Evolutionary conservation across 2,329 filamentous ascomycete species (phyloP).

Genomic region (Drechslera avenae): DNA sequence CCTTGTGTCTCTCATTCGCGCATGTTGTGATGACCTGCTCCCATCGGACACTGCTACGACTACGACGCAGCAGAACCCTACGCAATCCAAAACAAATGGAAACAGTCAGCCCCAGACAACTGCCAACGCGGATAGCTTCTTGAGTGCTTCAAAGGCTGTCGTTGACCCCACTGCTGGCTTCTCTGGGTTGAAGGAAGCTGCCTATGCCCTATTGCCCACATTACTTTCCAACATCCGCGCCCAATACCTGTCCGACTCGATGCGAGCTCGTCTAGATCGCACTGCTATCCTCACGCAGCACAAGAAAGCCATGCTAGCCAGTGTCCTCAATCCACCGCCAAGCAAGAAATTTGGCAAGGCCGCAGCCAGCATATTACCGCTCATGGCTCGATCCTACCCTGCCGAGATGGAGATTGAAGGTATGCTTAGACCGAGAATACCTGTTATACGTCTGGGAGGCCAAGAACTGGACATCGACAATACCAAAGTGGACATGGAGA

Average conservation of each 20-base stretch:
- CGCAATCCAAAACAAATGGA: slow-evolving; percentile 50
- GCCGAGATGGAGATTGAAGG: slow-evolving; percentile 71
- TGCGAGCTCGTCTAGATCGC: slow-evolving; percentile 78
- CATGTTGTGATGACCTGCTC: slow-evolving; percentile 77
- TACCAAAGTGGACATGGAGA: slow-evolving; percentile 29
- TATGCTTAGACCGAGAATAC: slow-evolving; percentile 62
- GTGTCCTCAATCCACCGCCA: slow-evolving; percentile 76
- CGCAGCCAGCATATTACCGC: slow-evolving; percentile 77
- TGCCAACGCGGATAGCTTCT: slow-evolving; percentile 74
- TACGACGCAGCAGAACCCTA: slow-evolving; percentile 45
- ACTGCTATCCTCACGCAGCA: slow-evolving; percentile 74
- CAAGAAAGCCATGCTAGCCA: slow-evolving; percentile 76
- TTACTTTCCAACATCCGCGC: slow-evolving; percentile 69
- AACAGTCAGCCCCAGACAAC: slow-evolving; percentile 43
- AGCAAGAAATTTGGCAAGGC: slow-evolving; percentile 64
- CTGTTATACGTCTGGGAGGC: slow-evolving; percentile 44
- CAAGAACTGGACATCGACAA: slow-evolving; percentile 31
- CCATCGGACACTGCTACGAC: slow-evolving; percentile 47
- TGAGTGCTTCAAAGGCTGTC: slow-evolving; percentile 52
- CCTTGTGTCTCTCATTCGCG: slow-evolving; percentile 65
- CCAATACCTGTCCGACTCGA: slow-evolving; percentile 68
- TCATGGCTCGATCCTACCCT: slow-evolving; percentile 71
- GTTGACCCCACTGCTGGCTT: slow-evolving; percentile 46
- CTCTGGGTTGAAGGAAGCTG: slow-evolving; percentile 60
- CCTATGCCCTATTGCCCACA: slow-evolving; percentile 65